phyloP scores from a whole-genome alignment of 169 alveolate species.

The Eimeria acervulina region DNA sequence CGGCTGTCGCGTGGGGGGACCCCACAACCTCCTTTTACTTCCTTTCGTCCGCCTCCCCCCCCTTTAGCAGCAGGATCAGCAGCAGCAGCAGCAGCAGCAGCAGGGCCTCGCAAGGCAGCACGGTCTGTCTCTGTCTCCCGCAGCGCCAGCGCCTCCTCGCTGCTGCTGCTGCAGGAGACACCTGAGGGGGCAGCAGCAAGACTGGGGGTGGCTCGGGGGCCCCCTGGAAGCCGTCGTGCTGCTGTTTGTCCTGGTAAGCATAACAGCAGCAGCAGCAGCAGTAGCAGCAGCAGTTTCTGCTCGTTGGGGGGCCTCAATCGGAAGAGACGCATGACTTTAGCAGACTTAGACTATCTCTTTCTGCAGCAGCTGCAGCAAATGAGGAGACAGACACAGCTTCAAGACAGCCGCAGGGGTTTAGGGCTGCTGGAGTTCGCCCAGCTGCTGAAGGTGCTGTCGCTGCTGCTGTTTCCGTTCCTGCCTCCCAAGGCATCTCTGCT shows the following conservation, averaged over 20 bases:
- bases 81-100: conserved; percentile 10
- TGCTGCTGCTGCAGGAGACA: background rate
- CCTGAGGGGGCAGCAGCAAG: background rate
- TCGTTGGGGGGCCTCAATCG: background rate
- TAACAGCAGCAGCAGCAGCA: conserved; percentile 67
- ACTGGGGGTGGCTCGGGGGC: background rate
- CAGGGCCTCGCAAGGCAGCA: background rate
- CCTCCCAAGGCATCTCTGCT: background rate
- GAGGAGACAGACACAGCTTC: conserved; percentile 78
- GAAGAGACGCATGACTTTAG: conserved; percentile 26
- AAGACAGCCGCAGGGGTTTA: conserved; percentile 47
- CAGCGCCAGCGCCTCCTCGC: conserved; percentile 34
- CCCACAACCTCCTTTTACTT: conserved; percentile 52
- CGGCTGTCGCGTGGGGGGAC: conserved; percentile 2
- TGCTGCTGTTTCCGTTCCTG: background rate
- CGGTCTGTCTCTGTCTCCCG: conserved; percentile 29
- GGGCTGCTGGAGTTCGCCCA: conserved; percentile 69
- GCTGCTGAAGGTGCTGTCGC: background rate
- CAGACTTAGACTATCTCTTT: conserved; percentile 60
- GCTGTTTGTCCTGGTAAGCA: background rate
- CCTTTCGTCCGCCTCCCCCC: conserved; percentile 9
- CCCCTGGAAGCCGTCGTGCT: background rate
- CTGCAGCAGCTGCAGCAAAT: conserved; percentile 64
- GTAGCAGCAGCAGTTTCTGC: background rate
- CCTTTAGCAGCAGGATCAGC: too few relatives aligned